A percentile compares a stretch with the other conserved stretches of the same genome.
Conservation (phyloP, 2,329 filamentous ascomycete genomes). For the Alternaria panax region DNA sequence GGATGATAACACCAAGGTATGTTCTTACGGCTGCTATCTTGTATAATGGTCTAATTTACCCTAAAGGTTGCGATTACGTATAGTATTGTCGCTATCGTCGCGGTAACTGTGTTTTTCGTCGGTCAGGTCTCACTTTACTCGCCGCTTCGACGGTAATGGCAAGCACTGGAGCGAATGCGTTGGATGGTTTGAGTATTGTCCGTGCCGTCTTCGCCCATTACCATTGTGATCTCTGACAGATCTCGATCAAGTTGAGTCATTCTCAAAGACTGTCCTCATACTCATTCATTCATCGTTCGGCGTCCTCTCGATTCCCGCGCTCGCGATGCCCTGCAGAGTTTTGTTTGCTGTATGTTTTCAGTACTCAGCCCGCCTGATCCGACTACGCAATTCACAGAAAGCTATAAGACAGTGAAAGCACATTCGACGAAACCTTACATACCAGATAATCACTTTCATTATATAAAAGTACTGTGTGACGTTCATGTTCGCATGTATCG, state of each 20-base stretch:
- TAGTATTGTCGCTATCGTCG: constrained; percentile 19
- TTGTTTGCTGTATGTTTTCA: background rate
- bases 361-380: background rate
- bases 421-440: background rate
- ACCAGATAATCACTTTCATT: background rate
- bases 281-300: background rate
- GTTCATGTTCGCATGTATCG: background rate
- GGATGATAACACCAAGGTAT: constrained; percentile 44
- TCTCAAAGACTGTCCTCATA: background rate
- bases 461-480: background rate
- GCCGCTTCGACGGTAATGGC: constrained; percentile 6
- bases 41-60: background rate
- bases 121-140: constrained; percentile 28
- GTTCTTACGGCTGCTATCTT: background rate
- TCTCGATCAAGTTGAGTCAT: background rate
- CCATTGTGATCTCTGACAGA: background rate
- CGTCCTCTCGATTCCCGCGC: background rate
- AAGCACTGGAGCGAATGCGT: background rate
- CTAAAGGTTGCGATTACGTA: constrained; percentile 29
- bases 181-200: background rate
- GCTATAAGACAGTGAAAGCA: background rate
- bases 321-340: background rate
- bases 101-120: constrained; percentile 29
- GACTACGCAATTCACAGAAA: background rate
- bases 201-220: background rate